Evolutionary conservation across 2,329 filamentous ascomycete species (phyloP).

Genomic region (Fusarium humuli): DNA sequence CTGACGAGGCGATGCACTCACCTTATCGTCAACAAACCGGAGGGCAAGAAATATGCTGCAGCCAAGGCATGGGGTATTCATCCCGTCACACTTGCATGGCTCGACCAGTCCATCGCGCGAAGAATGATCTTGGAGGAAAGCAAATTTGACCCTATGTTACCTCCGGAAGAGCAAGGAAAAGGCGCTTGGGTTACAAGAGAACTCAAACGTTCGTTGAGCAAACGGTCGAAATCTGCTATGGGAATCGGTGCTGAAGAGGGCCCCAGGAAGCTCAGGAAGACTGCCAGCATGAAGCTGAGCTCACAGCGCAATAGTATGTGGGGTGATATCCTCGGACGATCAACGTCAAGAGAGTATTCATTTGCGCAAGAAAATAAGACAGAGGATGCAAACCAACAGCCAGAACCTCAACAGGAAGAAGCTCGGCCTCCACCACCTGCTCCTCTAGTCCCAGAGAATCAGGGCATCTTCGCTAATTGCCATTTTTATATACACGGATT

Average conservation of each 20-base stretch:
- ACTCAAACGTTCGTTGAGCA: slow-evolving; percentile 63
- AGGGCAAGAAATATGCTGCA: slow-evolving; percentile 90
- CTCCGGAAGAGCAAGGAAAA: slow-evolving; percentile 76
- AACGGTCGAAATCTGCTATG: slow-evolving; percentile 67
- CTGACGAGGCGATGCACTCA: slow-evolving; percentile 89
- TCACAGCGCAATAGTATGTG: slow-evolving; percentile 87
- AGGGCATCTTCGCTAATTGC: slow-evolving; percentile 65
- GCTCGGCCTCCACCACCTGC: slow-evolving; percentile 19
- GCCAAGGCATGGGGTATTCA: slow-evolving; percentile 85
- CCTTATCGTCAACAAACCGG: slow-evolving; percentile 80
- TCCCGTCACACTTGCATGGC: slow-evolving; percentile 86
- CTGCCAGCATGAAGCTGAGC: slow-evolving; percentile 84
- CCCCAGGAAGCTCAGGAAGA: slow-evolving; percentile 85
- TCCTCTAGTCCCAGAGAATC: slow-evolving; percentile 26
- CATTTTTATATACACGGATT: slow-evolving; percentile 73
- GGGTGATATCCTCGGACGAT: slow-evolving; percentile 81
- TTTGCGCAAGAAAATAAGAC: slow-evolving; percentile 45
- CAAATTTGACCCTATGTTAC: slow-evolving; percentile 82
- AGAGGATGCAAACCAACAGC: slow-evolving; percentile 16
- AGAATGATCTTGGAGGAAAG: slow-evolving; percentile 92
- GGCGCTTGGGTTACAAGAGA: slow-evolving; percentile 76
- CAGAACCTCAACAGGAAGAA: slow-evolving; percentile 11
- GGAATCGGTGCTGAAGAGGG: slow-evolving; percentile 64
- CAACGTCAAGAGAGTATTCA: slow-evolving; percentile 52
- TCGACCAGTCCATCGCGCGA: slow-evolving; percentile 82